A percentile compares a stretch with the other conserved stretches of the same genome.
Conservation (phyloP, 2,329 filamentous ascomycete species). For the Pseudogymnoascus destructans region DNA sequence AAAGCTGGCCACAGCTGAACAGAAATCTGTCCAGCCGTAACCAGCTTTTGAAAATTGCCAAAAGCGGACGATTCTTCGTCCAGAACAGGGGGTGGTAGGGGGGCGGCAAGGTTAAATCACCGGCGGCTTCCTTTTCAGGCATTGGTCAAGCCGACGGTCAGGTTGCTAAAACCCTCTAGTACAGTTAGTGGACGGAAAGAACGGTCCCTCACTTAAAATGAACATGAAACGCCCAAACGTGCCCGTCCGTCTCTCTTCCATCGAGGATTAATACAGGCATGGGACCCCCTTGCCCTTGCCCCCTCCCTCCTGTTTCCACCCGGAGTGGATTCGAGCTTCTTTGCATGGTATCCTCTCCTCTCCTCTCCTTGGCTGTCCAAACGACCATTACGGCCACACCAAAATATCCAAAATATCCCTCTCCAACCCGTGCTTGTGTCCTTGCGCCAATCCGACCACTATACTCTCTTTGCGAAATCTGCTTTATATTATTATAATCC, state of each 20-base stretch:
- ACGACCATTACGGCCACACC: not conserved
- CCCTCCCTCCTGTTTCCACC: not conserved
- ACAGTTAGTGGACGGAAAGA: not conserved
- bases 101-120: no score
- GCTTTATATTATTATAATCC: not conserved
- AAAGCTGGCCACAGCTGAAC: no score
- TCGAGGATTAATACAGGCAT: constrained; percentile 7
- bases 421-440: not conserved
- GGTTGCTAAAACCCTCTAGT: no score
- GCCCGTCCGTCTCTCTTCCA: not conserved
- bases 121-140: no score
- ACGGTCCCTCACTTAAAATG: not conserved
- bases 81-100: no score
- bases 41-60: no score
- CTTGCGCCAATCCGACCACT: constrained; percentile 6
- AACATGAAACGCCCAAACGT: constrained; percentile 2
- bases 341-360: not conserved
- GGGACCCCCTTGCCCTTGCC: not conserved
- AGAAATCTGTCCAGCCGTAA: no score
- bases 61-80: no score
- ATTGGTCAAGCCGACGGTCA: no score
- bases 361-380: constrained; percentile 2
- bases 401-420: constrained; percentile 8
- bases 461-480: not conserved
- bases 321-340: constrained; percentile 7